Percentiles rank a stretch among this genome's conserved stretches.
phyloP scores from a whole-genome alignment of 306 rosid genomes.

The Neltuma alba region DNA sequence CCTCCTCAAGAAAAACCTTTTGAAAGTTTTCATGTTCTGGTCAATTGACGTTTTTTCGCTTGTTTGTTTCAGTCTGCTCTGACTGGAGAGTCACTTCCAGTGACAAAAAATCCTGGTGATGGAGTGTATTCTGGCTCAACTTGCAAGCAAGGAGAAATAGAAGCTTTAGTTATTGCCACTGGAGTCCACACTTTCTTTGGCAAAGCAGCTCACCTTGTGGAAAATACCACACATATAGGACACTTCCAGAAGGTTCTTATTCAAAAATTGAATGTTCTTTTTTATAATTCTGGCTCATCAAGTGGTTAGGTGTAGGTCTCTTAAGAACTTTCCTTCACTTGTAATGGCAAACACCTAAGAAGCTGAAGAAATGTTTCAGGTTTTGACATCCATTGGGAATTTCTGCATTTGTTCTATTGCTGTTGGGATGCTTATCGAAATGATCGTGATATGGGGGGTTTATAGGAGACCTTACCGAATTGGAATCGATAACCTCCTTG shows the following conservation, averaged over 20 bases:
- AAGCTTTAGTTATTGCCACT: conserved; percentile 75
- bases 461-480: conserved; percentile 38
- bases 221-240: conserved; percentile 74
- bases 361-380: conserved; percentile 48
- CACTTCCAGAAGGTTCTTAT: conserved; percentile 72
- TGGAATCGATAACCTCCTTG: conserved; percentile 73
- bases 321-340: background rate
- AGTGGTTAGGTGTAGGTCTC: background rate
- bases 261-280: background rate
- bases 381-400: conserved; percentile 70
- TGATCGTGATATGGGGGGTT: conserved; percentile 55
- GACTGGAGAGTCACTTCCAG: conserved; percentile 74
- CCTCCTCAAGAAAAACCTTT: background rate
- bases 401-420: conserved; percentile 84
- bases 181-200: conserved; percentile 88
- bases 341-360: background rate
- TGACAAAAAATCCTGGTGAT: conserved; percentile 61
- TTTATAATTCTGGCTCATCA: background rate
- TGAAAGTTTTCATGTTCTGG: background rate
- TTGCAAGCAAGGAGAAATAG: conserved; percentile 87
- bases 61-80: conserved; percentile 66
- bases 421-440: conserved; percentile 65
- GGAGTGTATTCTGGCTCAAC: conserved; percentile 85
- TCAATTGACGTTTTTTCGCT: too few relatives aligned
- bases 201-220: conserved; percentile 86